Percentiles rank a stretch among this genome's conserved stretches.
phyloP scores from a whole-genome alignment of 352 stramenopile genomes.

The Phytopythium vexans region DNA sequence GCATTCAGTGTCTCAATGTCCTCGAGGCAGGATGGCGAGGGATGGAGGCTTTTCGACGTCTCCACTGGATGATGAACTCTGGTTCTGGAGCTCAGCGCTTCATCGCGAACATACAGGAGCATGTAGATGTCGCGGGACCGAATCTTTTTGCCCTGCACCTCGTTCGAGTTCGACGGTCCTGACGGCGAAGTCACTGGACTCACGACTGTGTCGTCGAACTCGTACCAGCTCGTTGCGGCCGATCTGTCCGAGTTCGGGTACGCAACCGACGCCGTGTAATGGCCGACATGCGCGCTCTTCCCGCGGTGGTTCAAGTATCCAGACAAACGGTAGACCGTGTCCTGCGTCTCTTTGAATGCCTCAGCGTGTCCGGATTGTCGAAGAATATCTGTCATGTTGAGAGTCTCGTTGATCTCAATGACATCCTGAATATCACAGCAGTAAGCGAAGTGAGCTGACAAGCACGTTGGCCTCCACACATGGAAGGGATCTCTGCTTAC shows the following conservation, averaged over 20 bases:
- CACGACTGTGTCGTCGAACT: slow-evolving; percentile 83
- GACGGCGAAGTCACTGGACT: slow-evolving; percentile 33
- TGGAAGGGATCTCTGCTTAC: slow-evolving; percentile 15
- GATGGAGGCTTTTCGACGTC: slow-evolving; percentile 6
- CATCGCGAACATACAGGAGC: slow-evolving; percentile 71
- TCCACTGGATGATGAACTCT: too few species aligned
- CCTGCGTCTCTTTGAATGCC: slow-evolving; percentile 28
- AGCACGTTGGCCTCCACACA: too few species aligned
- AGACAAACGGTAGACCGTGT: slow-evolving; percentile 66
- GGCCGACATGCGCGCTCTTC: slow-evolving; percentile 75
- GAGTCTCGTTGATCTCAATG: slow-evolving; percentile 76
- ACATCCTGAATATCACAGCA: slow-evolving; percentile 40
- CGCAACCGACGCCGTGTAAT: slow-evolving; percentile 84
- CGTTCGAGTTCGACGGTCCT: slow-evolving; percentile 36
- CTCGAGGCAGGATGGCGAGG: slow-evolving; percentile 30
- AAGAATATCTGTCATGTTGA: slow-evolving; percentile 76
- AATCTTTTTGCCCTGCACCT: slow-evolving; percentile 51
- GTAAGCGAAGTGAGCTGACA: too few species aligned
- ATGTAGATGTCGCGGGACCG: slow-evolving; percentile 85
- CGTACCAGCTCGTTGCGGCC: slow-evolving; percentile 53
- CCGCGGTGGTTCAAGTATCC: slow-evolving; percentile 83
- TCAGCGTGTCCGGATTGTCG: slow-evolving; percentile 34
- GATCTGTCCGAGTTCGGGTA: slow-evolving; percentile 26
- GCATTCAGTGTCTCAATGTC: slow-evolving; percentile 51
- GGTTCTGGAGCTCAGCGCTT: slow-evolving; percentile 6